Base-by-base conservation (phyloP, 495 filamentous ascomycete species). In the Annulohypoxylon moriforme region DNA sequence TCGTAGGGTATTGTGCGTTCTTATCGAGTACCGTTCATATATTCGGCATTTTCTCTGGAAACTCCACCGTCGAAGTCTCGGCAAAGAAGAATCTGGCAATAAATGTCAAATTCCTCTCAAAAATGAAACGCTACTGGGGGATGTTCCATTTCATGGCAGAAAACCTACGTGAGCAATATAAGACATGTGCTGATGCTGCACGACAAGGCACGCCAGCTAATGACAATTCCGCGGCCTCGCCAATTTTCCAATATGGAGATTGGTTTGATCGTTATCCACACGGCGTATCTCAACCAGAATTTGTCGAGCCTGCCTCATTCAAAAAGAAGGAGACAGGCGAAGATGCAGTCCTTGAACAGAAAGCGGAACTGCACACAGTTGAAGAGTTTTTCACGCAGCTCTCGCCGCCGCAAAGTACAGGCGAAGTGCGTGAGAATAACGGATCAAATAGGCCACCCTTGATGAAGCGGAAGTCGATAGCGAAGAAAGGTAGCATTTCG, bases 191-290 rank as follows among this genome's bases (percentile, higher is more conserved):
- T 29, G 94, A 97, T 80, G 91, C 91, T 31, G 87, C 90, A 29
- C 78, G 82, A 55, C 80, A 87, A 55, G 83, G 83, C 25, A 84
- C 82, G 31, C 79, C 83, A 1, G 81, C 84, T 4, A 84, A 81
- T 60, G 84, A 88, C 56, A 85, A 78, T 55, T 76, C 80, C 22
- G 61, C 81, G 14, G 80, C 89, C 40, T 89, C 88, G 20, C 81
- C 87, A 11, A 93, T 97, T 78, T 94, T 97, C 82, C 95, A 98
- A 76, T 99, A 98, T 73, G 94, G 94, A 36, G 96, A 99, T 79
- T 99, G 96, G 96, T 98, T 98, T 75, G 89, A 94, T 76, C 90
- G 93, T 71, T 98, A 98, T 81, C 96, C 96, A 0, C 93, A 96
- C 73, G 96, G 96, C 10, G 93, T 98, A 20, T 92, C 93, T 27